A percentile compares a stretch with the other conserved stretches of the same genome.
Evolutionary conservation across 441 rosid genomes (phyloP).

Genomic region (Croton setiger): DNA sequence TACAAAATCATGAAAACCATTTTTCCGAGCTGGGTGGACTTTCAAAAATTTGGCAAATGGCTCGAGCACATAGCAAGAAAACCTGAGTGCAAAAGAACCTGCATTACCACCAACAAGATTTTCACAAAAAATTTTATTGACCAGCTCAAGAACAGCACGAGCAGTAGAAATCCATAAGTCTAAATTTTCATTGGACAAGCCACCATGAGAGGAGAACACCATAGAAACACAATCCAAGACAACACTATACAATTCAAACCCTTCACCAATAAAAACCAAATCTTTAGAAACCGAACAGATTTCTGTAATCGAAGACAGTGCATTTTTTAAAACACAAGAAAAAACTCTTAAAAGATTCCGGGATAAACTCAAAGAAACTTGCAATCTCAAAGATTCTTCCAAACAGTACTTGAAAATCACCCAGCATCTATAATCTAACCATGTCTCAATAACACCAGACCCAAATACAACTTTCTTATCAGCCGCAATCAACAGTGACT

Average conservation of each 20-base stretch:
- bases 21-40: conserved; percentile 68
- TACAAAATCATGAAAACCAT: conserved; percentile 47
- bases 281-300: conserved; percentile 26
- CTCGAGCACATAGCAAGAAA: conserved; percentile 67
- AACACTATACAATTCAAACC: conserved; percentile 42
- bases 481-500: conserved; percentile 48
- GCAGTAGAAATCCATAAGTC: conserved; percentile 70
- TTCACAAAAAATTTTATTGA: conserved; percentile 36
- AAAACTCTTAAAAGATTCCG: conserved; percentile 60
- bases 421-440: conserved; percentile 84
- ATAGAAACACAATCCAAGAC: conserved; percentile 61
- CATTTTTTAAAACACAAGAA: conserved; percentile 37
- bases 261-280: conserved; percentile 34
- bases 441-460: conserved; percentile 31
- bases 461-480: conserved; percentile 40
- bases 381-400: conserved; percentile 53
- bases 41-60: conserved; percentile 74
- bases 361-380: conserved; percentile 51
- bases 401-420: conserved; percentile 68
- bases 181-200: conserved; percentile 60
- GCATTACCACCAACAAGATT: conserved; percentile 38
- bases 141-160: conserved; percentile 50
- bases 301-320: conserved; percentile 33
- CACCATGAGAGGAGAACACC: conserved; percentile 55
- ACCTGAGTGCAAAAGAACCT: conserved; percentile 43